Base-by-base conservation (phyloP, 148 eudicot genomes). In the Camellia granthamiana region DNA sequence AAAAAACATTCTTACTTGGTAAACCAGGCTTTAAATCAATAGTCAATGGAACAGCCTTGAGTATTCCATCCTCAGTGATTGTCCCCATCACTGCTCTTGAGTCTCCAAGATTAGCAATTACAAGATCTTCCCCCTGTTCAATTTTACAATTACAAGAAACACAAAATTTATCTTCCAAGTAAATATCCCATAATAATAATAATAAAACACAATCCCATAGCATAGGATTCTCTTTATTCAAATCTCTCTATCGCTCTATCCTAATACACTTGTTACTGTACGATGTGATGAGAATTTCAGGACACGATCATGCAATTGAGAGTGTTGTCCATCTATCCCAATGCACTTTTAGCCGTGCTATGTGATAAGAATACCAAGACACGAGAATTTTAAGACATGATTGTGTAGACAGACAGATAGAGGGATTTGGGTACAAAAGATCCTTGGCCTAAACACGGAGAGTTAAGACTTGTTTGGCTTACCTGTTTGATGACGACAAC, bases 41-140 rank as follows among this genome's bases (percentile, higher is more conserved):
- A 49, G 97, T 91, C 81, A 95, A 87, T 70, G 85, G 97, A 78
- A 80, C 80, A 41, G 93, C 91, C 83, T 60, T 59, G 43, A 90
- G 78, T 66, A 16, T 67, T 72, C 92, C 90, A 55, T 81, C 77
- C 23, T 88, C 86, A 11, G 88, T 74, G 19, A 85, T 82, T 72
- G 87, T 89, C 65, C 95, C 98, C 78, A 94, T 49, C 43, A 94
- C 84, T 55, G 94, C 97, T 67, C 98, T 84, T 2, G 97, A 92
- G 78, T 94, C 98, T 51, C 98, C 97, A 21, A 94, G 92, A 84
- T 94, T 94, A 0, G 92, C 95, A 69, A 92, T 84, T 5, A 80
- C 78, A 71, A 91, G 90, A 77, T 92, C 88, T 30, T 81, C 87
- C 49, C 84, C 93, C 97, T 94, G 70, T 75, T 23, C 14, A 72